phyloP scores from a whole-genome alignment of 176 grass and related monocot genomes.

The bread wheat (Triticum aestivum) region DNA sequence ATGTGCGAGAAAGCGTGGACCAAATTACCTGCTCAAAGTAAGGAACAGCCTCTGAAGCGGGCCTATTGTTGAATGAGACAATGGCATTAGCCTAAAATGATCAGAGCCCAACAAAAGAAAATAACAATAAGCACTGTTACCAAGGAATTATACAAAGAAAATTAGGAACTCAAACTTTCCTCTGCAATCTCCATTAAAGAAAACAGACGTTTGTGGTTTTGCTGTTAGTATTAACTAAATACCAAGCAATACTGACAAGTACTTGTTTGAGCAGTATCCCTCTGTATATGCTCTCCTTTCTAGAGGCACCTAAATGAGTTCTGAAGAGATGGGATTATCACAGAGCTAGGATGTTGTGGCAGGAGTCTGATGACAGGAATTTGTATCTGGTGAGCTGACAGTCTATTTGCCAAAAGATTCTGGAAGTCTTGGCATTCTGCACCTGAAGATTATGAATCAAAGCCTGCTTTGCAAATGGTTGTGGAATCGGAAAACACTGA shows the following conservation, averaged over 20 bases:
- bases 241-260: neutral
- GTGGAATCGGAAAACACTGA: too few species aligned
- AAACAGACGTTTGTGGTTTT: neutral
- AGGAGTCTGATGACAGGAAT: too few species aligned
- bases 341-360: too few species aligned
- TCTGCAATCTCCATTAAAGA: neutral
- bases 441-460: too few species aligned
- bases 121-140: neutral
- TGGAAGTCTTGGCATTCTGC: too few species aligned
- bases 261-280: too few species aligned
- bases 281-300: too few species aligned
- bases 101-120: slow-evolving; percentile 31
- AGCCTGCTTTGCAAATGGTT: too few species aligned
- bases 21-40: slow-evolving; percentile 87
- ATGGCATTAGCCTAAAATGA: slow-evolving; percentile 82
- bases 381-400: too few species aligned
- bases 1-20: neutral
- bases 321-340: too few species aligned
- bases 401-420: too few species aligned
- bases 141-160: neutral
- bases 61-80: slow-evolving; percentile 95
- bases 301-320: too few species aligned
- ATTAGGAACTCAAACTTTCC: neutral
- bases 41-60: slow-evolving; percentile 86
- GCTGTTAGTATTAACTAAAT: neutral